Evolutionary conservation across 164 flowering plant genomes (phyloP), one percentile per base, ranked within the genome.

Genomic region (Piper longum): DNA sequence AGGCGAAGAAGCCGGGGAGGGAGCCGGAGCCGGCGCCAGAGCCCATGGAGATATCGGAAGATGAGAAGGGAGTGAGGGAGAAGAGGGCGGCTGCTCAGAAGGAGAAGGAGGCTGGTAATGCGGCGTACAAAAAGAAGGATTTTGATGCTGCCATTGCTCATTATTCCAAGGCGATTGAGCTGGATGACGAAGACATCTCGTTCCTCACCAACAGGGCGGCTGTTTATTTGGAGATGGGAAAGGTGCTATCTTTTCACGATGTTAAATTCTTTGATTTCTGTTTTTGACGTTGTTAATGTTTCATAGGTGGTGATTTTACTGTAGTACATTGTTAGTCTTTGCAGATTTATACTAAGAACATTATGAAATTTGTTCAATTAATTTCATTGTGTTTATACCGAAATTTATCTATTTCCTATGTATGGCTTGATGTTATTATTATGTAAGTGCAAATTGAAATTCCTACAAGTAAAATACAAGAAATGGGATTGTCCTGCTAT

Each of bases 81-180:
- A 79, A 70, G 71, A 95, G 91, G 66, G 80, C 70, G 7, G 64
- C 70, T 72, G 96, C 97, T 0, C 80, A 67, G 77, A 84, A 83
- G 77, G 95, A 85, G 86, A 95, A 88, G 76, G 99, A 91, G 48
- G 78, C 78, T 3, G 99, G 99, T 4, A 95, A 86, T 78, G 89
- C 85, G 0, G 93, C 96, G 1, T 95, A 95, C 43, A 95, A 91
- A 77, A 95, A 87, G 86, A 95, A 95, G 84, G 90, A 95, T 66
- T 95, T 95, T 19, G 96, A 91, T 59, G 82, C 71, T 13, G 99
- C 99, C 0, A 81, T 95, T 64, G 63, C 68, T 67, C 91, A 86
- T 67, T 95, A 95, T 57, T 73, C 84, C 0, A 81, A 77, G 73
- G 97, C 99, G 0, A 56, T 87, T 62, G 99, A 91, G 67, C 75